Evolutionary conservation across 2,329 filamentous ascomycete species (phyloP).

Genomic region (Dichotomopilus funicola): DNA sequence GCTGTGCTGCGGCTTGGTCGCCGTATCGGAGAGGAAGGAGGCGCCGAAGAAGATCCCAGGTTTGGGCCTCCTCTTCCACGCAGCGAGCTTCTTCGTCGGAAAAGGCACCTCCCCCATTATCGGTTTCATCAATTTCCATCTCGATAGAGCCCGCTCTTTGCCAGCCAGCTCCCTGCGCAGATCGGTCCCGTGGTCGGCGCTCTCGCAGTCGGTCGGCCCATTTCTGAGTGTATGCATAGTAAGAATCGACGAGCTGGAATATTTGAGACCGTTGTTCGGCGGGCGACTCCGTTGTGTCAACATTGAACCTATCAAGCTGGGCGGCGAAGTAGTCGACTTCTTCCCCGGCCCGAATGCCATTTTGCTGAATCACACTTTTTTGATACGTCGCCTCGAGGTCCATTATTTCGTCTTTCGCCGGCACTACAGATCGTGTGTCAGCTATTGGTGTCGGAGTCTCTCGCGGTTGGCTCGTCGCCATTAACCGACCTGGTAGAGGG

Average conservation of each 20-base stretch:
- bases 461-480: not conserved
- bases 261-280: constrained; percentile 57
- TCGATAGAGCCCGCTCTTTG: constrained; percentile 41
- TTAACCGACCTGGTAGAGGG: constrained; percentile 14
- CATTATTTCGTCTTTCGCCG: constrained; percentile 24
- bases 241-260: constrained; percentile 61
- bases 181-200: constrained; percentile 33
- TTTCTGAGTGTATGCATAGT: constrained; percentile 50
- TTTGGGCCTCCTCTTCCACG: constrained; percentile 78
- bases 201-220: constrained; percentile 39
- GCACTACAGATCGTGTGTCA: constrained; percentile 7
- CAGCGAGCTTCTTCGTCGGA: constrained; percentile 45
- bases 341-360: constrained; percentile 57
- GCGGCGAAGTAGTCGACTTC: constrained; percentile 86
- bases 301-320: constrained; percentile 67
- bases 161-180: constrained; percentile 26
- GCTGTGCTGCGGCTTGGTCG: constrained; percentile 30
- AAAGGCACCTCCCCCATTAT: constrained; percentile 25
- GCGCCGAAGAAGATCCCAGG: constrained; percentile 78
- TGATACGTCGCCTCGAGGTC: constrained; percentile 29
- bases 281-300: constrained; percentile 41
- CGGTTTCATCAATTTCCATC: constrained; percentile 51
- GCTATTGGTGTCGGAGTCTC: not conserved
- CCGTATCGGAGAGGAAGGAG: constrained; percentile 66
- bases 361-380: constrained; percentile 11